Conservation (phyloP, 108 stramenopile species). For the Fragilariopsis cylindrus region DNA sequence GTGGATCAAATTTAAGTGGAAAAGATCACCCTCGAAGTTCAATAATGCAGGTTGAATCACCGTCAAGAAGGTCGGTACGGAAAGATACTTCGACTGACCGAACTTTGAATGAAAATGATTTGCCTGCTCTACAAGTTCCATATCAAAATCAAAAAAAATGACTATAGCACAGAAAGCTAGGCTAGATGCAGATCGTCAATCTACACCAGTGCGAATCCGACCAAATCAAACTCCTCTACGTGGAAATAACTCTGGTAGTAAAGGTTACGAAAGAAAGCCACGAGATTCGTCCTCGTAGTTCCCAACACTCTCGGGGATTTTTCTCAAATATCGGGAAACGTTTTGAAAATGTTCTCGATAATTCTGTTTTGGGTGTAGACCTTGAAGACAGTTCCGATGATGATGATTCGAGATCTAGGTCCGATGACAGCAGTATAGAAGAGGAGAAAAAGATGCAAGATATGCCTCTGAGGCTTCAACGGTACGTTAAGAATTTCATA, state of each 20-base stretch:
- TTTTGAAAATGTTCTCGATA: conserved; percentile 33
- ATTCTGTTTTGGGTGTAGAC: conserved; percentile 19
- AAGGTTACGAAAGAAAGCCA: not conserved
- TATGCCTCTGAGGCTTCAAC: conserved; percentile 41
- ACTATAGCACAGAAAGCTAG: conserved; percentile 75
- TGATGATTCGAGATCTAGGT: not conserved
- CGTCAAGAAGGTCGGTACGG: not conserved
- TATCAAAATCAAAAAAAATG: conserved; percentile 29
- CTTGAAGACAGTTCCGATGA: conserved; percentile 6
- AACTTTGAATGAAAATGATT: not conserved
- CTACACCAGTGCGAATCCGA: conserved; percentile 50
- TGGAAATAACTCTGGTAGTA: conserved; percentile 3
- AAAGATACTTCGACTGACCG: conserved; percentile 1
- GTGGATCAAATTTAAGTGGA: not conserved
- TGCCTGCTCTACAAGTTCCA: not conserved
- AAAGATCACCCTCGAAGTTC: not conserved
- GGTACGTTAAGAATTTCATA: conserved; percentile 22
- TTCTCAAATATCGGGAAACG: conserved; percentile 35
- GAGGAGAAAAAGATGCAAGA: conserved; percentile 49
- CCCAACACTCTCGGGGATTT: conserved; percentile 20
- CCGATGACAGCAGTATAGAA: not conserved
- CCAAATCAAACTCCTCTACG: conserved; percentile 30
- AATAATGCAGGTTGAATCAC: not conserved
- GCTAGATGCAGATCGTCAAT: conserved; percentile 60
- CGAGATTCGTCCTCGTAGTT: conserved; percentile 16